phyloP scores from a whole-genome alignment of 2,329 filamentous ascomycete genomes.

The Botrytis elliptica region DNA sequence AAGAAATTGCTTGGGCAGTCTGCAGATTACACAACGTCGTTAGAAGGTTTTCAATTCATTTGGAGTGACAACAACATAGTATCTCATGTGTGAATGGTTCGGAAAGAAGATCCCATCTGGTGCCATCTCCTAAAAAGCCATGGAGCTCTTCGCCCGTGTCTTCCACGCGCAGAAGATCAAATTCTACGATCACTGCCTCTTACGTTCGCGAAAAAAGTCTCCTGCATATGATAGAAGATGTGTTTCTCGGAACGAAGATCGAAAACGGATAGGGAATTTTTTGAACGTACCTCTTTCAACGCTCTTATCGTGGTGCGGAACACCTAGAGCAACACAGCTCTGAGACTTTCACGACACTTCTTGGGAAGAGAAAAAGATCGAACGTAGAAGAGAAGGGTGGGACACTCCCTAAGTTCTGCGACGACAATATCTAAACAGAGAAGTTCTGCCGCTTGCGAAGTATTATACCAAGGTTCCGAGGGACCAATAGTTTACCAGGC shows the following conservation, averaged over 20 bases:
- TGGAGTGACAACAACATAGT: constrained; percentile 19
- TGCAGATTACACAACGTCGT: constrained; percentile 33
- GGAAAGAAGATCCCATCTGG: constrained; percentile 19
- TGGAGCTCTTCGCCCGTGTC: constrained; percentile 18
- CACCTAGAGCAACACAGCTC: constrained; percentile 33
- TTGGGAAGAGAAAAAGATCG: constrained; percentile 2
- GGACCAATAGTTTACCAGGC: constrained; percentile 17
- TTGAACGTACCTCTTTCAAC: constrained; percentile 28
- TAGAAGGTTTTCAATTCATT: constrained; percentile 27
- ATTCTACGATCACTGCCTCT: constrained; percentile 13
- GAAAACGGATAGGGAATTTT: constrained; percentile 11
- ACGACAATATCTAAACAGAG: constrained; percentile 22
- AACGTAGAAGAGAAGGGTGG: constrained; percentile 6
- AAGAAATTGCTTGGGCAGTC: constrained; percentile 29
- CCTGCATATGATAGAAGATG: constrained; percentile 18
- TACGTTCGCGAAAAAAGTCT: constrained; percentile 23
- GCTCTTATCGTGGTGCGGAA: constrained; percentile 28
- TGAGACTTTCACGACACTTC: constrained; percentile 28
- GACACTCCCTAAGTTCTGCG: constrained; percentile 21
- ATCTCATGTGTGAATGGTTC: constrained; percentile 9
- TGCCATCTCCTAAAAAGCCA: constrained; percentile 12
- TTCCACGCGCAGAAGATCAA: constrained; percentile 9
- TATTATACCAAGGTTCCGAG: constrained; percentile 12
- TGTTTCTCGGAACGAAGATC: constrained; percentile 15
- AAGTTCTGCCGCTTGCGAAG: constrained; percentile 22